Conservation (phyloP, 192 early-diverging fungal genomes). For the Podila verticillata region DNA sequence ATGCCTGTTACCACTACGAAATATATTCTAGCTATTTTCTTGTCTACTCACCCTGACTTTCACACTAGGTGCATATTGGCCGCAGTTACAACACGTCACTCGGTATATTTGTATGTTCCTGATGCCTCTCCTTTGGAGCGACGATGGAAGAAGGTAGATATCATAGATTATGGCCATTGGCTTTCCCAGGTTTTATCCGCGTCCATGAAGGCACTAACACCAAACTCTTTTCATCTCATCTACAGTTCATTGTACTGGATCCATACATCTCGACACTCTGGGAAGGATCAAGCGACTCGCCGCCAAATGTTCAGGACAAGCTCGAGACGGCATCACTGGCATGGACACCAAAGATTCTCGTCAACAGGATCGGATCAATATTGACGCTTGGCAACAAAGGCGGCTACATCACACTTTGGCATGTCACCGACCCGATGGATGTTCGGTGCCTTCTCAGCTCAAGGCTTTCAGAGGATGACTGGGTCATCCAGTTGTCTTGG, state of each 20-base stretch:
- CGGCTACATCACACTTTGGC: conserved; percentile 35
- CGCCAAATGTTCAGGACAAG: conserved; percentile 20
- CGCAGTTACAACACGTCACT: not conserved
- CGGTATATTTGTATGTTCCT: not conserved
- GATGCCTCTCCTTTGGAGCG: not conserved
- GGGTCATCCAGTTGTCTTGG: conserved; percentile 30
- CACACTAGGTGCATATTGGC: not conserved
- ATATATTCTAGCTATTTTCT: not conserved
- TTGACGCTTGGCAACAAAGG: conserved; percentile 37
- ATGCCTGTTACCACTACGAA: too few relatives aligned
- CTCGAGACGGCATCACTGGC: conserved; percentile 31
- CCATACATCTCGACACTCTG: conserved; percentile 15
- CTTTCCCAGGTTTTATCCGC: not conserved
- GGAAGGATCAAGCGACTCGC: conserved; percentile 3
- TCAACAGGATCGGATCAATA: conserved; percentile 24
- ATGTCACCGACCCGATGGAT: conserved; percentile 15
- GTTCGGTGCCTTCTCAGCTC: conserved; percentile 20
- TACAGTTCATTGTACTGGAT: conserved; percentile 21
- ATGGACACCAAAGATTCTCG: conserved; percentile 42
- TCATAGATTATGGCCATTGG: not conserved
- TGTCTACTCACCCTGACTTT: not conserved
- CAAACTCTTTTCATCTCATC: not conserved
- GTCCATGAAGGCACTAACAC: not conserved
- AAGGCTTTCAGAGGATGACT: conserved; percentile 14
- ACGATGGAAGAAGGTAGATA: not conserved